Evolutionary conservation across 1,284 basidiomycete genomes (phyloP), one percentile per base, ranked within the genome.

Genomic region (Meira miltonrushii): DNA sequence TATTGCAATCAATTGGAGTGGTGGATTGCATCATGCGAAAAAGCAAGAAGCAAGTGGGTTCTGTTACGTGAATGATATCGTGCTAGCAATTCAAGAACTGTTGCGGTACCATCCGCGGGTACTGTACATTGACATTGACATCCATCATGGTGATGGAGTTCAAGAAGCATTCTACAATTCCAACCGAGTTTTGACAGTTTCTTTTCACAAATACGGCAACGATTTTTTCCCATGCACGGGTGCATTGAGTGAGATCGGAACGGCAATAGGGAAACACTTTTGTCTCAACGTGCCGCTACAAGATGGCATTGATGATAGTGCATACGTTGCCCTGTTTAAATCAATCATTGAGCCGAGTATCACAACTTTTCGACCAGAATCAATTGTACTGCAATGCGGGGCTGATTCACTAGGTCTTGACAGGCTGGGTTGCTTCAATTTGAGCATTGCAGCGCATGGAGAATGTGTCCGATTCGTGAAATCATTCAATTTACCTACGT

Each of bases 81-180:
- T 73, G 5, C 64, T 78, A 2, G 72, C 69, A 23, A 77, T 78
- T 40, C 65, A 75, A 39, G 75, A 78, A 65, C 66, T 78, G 25
- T 58, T 78, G 13, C 62, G 72, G 38, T 62, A 81, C 64, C 84
- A 85, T 73, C 85, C 89, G 0, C 88, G 95, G 58, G 93, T 98
- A 1, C 82, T 98, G 23, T 98, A 98, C 79, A 89, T 98, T 77
- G 94, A 98, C 79, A 94, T 98, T 59, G 94, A 98, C 79, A 92
- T 92, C 58, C 94, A 97, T 78, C 94, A 98, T 72, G 94, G 94
- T 7, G 95, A 98, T 75, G 95, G 94, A 17, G 94, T 98, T 39
- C 94, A 98, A 74, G 94, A 98, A 78, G 95, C 95, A 0, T 99
- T 99, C 79, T 99, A 96, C 80, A 88, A 93, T 70, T 90, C 92